These are phyloP conservation scores for Xylariaceae sp. DNA, from an alignment of 2,329 filamentous ascomycete species.

Conservation along the genomic window DNA sequence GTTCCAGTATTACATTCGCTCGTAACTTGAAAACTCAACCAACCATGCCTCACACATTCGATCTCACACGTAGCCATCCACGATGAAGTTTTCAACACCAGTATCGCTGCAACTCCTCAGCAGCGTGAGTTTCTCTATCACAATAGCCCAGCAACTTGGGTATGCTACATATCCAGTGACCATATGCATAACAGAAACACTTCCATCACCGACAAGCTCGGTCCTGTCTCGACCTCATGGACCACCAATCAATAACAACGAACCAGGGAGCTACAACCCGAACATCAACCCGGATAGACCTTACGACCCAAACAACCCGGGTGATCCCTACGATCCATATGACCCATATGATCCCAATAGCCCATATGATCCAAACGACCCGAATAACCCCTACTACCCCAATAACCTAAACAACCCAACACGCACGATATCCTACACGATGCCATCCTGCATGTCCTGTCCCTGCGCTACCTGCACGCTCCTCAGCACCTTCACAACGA, in stretches of 20 bases:
- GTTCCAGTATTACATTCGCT: too few species aligned
- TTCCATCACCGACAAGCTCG: not conserved
- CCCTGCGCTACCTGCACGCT: slow-evolving; percentile 19
- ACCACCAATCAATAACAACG: not conserved
- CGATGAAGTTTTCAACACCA: slow-evolving; percentile 7
- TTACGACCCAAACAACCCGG: too few species aligned
- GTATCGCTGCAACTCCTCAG: slow-evolving; percentile 2
- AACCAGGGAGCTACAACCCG: not conserved
- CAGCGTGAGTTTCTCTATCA: slow-evolving; percentile 1
- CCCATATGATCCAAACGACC: too few species aligned
- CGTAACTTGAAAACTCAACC: too few species aligned
- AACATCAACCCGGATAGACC: not conserved
- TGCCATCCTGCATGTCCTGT: slow-evolving; percentile 18
- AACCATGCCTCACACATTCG: not conserved
- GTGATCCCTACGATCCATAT: not conserved
- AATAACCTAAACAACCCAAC: too few species aligned
- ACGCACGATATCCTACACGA: slow-evolving; percentile 12
- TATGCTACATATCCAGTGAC: slow-evolving; percentile 15
- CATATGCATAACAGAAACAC: slow-evolving; percentile 8
- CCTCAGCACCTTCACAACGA: slow-evolving; percentile 18
- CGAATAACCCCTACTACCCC: not conserved
- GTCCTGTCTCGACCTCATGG: not conserved
- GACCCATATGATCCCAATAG: too few species aligned
- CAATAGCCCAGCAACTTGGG: slow-evolving; percentile 9
- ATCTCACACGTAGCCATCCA: not conserved